A percentile compares a stretch with the other conserved stretches of the same genome.
Conservation (phyloP, 1,284 basidiomycete species). For the Ceraceosorus bombacis region DNA sequence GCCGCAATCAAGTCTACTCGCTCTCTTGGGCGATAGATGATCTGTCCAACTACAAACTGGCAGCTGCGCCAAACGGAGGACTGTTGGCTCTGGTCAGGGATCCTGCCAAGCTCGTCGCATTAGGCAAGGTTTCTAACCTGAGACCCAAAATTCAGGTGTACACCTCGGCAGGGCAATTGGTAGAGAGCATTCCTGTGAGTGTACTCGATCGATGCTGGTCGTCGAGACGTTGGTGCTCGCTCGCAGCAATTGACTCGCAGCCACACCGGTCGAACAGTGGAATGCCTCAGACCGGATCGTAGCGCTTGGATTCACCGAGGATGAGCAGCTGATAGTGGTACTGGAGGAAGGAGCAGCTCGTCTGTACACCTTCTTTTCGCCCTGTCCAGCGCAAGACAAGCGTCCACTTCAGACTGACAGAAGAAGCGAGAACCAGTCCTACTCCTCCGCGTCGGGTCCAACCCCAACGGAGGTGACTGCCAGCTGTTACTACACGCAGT, state of each 20-base stretch:
- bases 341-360: conserved; percentile 89
- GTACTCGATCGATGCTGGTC: background rate
- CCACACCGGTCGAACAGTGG: conserved; percentile 56
- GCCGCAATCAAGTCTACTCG: conserved; percentile 71
- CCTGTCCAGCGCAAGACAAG: conserved; percentile 15
- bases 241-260: too few relatives aligned
- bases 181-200: conserved; percentile 49
- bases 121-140: conserved; percentile 61
- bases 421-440: conserved; percentile 6
- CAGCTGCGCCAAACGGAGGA: conserved; percentile 76
- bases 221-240: conserved; percentile 14
- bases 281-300: conserved; percentile 65
- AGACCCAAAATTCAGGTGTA: conserved; percentile 59
- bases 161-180: conserved; percentile 51
- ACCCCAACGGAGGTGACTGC: conserved; percentile 27
- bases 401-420: conserved; percentile 3
- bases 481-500: conserved; percentile 71
- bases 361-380: conserved; percentile 65
- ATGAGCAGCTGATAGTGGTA: conserved; percentile 73
- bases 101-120: conserved; percentile 66
- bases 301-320: conserved; percentile 70
- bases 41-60: conserved; percentile 70
- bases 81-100: conserved; percentile 85
- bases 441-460: conserved; percentile 2
- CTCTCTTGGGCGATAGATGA: conserved; percentile 66